These are phyloP conservation scores for Thozetella sp. DNA, from an alignment of 495 filamentous ascomycete genomes.

Conservation along the genomic window DNA sequence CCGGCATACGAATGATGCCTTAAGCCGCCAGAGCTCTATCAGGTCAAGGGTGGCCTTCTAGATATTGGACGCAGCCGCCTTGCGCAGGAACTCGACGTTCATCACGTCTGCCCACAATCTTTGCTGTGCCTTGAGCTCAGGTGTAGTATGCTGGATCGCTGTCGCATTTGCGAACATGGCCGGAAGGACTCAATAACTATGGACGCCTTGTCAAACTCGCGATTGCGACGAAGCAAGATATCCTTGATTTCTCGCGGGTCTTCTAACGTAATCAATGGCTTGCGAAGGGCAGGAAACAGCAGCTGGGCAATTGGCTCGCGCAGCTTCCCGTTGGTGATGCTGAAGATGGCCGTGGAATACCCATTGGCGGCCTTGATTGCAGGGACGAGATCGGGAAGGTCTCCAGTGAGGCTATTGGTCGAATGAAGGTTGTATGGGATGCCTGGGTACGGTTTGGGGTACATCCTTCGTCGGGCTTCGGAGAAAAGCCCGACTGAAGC, in stretches of 20 bases:
- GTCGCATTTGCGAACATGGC: conserved; percentile 20
- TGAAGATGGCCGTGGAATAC: conserved; percentile 9
- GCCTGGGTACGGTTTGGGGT: conserved; percentile 28
- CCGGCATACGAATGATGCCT: conserved; percentile 15
- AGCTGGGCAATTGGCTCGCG: conserved; percentile 25
- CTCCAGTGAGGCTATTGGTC: conserved; percentile 24
- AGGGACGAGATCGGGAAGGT: conserved; percentile 24
- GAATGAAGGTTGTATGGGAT: conserved; percentile 35
- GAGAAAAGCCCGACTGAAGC: too few species aligned
- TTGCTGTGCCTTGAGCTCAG: conserved; percentile 26
- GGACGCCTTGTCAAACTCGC: conserved; percentile 29
- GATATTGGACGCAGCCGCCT: conserved; percentile 29
- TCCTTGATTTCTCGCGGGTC: conserved; percentile 30
- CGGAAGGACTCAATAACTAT: conserved; percentile 13
- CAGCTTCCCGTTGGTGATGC: conserved; percentile 19
- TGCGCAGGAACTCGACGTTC: conserved; percentile 27
- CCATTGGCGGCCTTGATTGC: conserved; percentile 13
- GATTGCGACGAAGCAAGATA: conserved; percentile 23
- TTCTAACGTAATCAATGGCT: conserved; percentile 23
- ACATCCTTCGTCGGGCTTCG: background rate
- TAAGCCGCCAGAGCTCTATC: conserved; percentile 32
- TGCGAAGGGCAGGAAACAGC: conserved; percentile 16
- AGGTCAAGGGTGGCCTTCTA: conserved; percentile 22
- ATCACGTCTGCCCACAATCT: conserved; percentile 33
- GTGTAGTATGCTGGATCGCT: conserved; percentile 23